Evolutionary conservation across 2,329 filamentous ascomycete genomes (phyloP).

Genomic region (Cladosporium halotolerans): DNA sequence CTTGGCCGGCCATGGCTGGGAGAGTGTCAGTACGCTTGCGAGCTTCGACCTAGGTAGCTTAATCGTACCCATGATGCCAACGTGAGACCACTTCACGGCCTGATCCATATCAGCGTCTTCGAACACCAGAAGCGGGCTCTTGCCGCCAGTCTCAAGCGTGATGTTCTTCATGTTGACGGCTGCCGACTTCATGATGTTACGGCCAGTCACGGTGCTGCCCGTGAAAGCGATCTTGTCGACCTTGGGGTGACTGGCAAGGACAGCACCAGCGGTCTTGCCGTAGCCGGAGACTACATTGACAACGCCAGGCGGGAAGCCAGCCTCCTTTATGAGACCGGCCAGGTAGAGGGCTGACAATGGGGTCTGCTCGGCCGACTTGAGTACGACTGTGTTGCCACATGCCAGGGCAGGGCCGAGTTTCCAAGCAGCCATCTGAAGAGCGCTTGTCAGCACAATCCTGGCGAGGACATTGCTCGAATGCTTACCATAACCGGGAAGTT

Average conservation of each 20-base stretch:
- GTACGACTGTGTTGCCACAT: constrained; percentile 51
- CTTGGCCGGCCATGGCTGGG: constrained; percentile 39
- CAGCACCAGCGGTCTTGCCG: constrained; percentile 61
- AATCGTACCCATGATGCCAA: constrained; percentile 53
- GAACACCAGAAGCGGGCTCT: constrained; percentile 53
- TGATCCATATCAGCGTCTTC: constrained; percentile 54
- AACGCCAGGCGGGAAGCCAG: constrained; percentile 72
- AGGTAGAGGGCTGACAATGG: constrained; percentile 55
- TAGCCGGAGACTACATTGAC: constrained; percentile 70
- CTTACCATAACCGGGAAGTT: constrained; percentile 71
- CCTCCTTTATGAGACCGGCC: constrained; percentile 61
- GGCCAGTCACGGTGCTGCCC: constrained; percentile 65
- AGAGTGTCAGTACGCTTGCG: not conserved
- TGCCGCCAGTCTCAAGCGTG: constrained; percentile 57
- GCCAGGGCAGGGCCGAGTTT: constrained; percentile 64
- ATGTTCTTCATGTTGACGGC: constrained; percentile 57
- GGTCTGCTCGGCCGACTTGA: constrained; percentile 55
- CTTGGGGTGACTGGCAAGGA: constrained; percentile 59
- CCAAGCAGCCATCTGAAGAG: constrained; percentile 65
- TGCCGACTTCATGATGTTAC: constrained; percentile 70
- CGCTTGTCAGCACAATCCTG: constrained; percentile 24
- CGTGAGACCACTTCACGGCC: constrained; percentile 61
- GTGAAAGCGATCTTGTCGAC: constrained; percentile 77
- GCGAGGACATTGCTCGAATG: constrained; percentile 30
- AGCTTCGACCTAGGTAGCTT: not conserved